These are phyloP conservation scores for Capsicum baccatum DNA, from an alignment of 257 asterid species.

Conservation along the genomic window DNA sequence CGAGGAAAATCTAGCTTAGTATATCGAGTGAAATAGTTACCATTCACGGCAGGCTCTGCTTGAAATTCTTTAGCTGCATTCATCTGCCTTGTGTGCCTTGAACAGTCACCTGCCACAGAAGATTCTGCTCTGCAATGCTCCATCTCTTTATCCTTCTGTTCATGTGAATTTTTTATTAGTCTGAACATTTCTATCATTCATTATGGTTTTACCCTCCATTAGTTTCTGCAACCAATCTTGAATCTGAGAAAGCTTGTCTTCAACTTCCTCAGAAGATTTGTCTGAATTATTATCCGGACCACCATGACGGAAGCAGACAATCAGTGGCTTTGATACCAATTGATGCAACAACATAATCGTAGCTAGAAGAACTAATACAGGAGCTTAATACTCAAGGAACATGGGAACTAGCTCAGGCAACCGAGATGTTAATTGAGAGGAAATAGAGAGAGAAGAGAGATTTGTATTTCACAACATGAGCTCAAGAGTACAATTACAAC, in stretches of 20 bases:
- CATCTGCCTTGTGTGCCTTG: not conserved
- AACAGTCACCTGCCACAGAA: constrained; percentile 8
- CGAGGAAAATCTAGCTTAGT: not conserved
- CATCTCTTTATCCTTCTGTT: constrained; percentile 7
- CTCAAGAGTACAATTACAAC: not conserved
- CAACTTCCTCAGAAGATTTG: constrained; percentile 5
- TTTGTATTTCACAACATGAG: not conserved
- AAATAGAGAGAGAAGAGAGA: not conserved
- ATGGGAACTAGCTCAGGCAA: not conserved
- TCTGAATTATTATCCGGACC: not conserved
- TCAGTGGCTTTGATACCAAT: not conserved
- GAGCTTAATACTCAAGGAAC: constrained; percentile 9
- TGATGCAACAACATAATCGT: not conserved
- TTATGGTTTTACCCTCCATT: not conserved
- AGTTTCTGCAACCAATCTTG: not conserved
- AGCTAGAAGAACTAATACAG: not conserved
- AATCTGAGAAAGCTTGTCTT: not conserved
- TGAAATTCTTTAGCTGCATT: not conserved
- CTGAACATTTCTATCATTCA: not conserved
- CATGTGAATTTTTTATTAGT: not conserved
- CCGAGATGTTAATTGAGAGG: not conserved
- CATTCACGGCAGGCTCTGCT: not conserved
- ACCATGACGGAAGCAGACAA: not conserved
- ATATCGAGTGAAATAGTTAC: not conserved
- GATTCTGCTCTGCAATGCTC: not conserved